Conservation (phyloP, 352 stramenopile genomes). For the Pythium chondricola region DNA sequence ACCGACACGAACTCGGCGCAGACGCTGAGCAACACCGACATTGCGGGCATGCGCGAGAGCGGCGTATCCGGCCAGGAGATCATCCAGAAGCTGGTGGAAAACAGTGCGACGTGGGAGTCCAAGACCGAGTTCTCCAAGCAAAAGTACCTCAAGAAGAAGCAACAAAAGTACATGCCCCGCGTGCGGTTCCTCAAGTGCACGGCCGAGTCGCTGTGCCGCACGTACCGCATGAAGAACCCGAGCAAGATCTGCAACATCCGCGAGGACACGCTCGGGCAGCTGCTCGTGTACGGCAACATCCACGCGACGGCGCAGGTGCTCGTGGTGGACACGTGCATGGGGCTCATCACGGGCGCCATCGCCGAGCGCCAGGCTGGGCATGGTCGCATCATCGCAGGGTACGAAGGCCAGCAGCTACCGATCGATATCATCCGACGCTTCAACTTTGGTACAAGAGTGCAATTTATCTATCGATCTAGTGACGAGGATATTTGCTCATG, state of each 20-base stretch:
- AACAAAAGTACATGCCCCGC: constrained; percentile 89
- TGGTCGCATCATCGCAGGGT: constrained; percentile 65
- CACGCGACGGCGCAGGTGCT: constrained; percentile 85
- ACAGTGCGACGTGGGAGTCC: constrained; percentile 91
- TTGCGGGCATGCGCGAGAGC: constrained; percentile 59
- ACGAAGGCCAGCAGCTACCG: constrained; percentile 65
- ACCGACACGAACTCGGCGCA: constrained; percentile 83
- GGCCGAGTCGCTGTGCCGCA: constrained; percentile 83
- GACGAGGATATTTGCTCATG: not conserved
- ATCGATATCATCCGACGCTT: constrained; percentile 80
- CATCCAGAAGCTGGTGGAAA: constrained; percentile 91
- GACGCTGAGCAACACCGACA: constrained; percentile 63
- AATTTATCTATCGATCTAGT: not conserved
- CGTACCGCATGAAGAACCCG: constrained; percentile 87
- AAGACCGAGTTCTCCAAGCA: constrained; percentile 96
- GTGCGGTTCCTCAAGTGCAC: constrained; percentile 85
- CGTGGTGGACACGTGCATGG: constrained; percentile 91
- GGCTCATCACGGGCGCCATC: constrained; percentile 87
- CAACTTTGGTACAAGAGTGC: constrained; percentile 57
- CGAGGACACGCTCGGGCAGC: constrained; percentile 91
- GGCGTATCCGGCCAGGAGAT: constrained; percentile 78
- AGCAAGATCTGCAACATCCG: constrained; percentile 88
- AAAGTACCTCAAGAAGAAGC: constrained; percentile 96
- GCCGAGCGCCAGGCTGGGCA: constrained; percentile 72
- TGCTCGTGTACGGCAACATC: constrained; percentile 92